Conservation (phyloP, 139 green algal species). For the Ettlia oleoabundans region DNA sequence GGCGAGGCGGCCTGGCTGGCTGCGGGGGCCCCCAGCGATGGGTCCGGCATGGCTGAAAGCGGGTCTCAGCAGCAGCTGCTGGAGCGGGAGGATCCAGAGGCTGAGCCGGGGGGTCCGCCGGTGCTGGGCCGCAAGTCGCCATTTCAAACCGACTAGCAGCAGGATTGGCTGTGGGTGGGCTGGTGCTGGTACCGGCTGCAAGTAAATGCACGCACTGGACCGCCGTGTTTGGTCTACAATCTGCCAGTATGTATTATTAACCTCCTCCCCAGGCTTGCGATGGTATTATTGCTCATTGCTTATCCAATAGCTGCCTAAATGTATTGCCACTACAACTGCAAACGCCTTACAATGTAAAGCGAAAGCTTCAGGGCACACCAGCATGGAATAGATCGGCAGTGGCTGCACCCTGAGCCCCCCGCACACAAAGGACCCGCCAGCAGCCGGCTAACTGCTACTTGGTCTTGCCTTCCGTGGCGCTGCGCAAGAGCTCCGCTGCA, state of each 20-base stretch:
- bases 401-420: background rate
- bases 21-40: background rate
- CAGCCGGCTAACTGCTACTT: background rate
- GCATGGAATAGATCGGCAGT: background rate
- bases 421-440: background rate
- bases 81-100: background rate
- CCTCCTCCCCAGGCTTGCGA: no score
- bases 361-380: background rate
- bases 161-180: no score
- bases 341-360: no score
- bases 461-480: background rate
- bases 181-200: no score
- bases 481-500: conserved; percentile 45
- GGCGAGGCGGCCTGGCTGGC: conserved; percentile 11
- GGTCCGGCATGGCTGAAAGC: background rate
- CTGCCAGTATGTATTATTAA: no score
- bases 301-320: no score
- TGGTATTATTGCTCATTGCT: no score
- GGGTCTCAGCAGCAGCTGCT: background rate
- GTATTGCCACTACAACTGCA: no score
- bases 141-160: background rate
- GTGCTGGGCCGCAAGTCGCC: background rate
- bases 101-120: background rate
- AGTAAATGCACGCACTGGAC: no score
- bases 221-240: no score